Percentiles rank a stretch among this genome's conserved stretches.
phyloP scores from a whole-genome alignment of 345 rosid genomes.

The Cardiospermum halicacabum region DNA sequence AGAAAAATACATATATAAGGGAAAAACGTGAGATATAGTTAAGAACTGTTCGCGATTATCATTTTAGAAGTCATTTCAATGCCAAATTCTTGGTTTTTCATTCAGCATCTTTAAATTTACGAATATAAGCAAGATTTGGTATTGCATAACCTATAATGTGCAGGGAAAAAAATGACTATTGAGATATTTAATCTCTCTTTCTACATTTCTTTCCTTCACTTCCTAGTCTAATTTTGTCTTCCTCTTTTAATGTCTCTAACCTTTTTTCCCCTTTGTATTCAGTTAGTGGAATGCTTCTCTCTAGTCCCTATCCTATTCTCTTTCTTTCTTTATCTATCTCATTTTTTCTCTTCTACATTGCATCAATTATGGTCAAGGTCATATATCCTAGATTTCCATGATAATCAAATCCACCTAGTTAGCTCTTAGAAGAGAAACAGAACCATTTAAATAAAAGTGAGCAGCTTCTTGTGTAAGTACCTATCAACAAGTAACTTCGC shows the following conservation, averaged over 20 bases:
- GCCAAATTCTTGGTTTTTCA: not conserved
- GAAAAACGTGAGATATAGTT: not conserved
- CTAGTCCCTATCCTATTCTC: not conserved
- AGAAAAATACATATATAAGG: not conserved
- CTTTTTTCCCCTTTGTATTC: not conserved
- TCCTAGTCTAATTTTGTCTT: not conserved
- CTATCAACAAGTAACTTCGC: conserved; percentile 17
- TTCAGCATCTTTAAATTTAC: not conserved
- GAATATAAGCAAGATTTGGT: not conserved
- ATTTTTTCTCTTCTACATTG: not conserved
- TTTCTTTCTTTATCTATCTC: not conserved
- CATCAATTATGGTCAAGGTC: not conserved
- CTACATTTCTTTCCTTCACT: not conserved
- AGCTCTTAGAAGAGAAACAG: not conserved
- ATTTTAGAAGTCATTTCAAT: not conserved
- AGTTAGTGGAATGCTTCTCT: not conserved
- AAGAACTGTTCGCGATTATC: not conserved
- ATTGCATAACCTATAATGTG: not conserved
- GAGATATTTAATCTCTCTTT: not conserved
- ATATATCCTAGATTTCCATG: not conserved
- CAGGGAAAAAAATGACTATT: not conserved
- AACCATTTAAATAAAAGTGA: not conserved
- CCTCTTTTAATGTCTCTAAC: not conserved
- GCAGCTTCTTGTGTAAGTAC: conserved; percentile 10
- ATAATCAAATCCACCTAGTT: conserved; percentile 1